phyloP scores from a whole-genome alignment of 129 eudicot genomes.

The Ambrosia artemisiifolia region DNA sequence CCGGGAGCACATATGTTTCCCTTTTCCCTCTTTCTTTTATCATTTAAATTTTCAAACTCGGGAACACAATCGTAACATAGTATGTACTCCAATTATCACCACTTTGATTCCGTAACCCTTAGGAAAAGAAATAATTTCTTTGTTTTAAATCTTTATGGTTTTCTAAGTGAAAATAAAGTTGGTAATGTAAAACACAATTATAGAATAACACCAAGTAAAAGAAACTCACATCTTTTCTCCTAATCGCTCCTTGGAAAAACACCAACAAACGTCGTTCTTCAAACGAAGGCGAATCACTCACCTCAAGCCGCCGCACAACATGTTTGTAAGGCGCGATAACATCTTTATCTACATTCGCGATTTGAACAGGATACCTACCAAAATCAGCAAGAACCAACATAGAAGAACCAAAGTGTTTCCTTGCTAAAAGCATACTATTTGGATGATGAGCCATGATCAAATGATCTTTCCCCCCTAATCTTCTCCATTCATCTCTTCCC shows the following conservation, averaged over 20 bases:
- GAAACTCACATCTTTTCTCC: constrained; percentile 79
- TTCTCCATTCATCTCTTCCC: constrained; percentile 61
- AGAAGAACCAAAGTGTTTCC: constrained; percentile 60
- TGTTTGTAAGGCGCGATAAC: constrained; percentile 92
- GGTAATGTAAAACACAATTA: neutral
- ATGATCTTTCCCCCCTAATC: constrained; percentile 65
- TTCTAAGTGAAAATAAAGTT: neutral
- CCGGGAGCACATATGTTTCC: too few species aligned
- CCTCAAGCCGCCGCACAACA: constrained; percentile 50
- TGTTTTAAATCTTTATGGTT: neutral
- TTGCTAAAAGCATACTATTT: constrained; percentile 68
- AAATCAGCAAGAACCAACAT: constrained; percentile 91
- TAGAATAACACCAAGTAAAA: neutral
- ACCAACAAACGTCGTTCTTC: constrained; percentile 54
- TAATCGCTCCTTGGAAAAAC: constrained; percentile 86
- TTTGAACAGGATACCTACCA: constrained; percentile 58
- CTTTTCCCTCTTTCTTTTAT: too few species aligned
- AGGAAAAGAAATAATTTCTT: too few species aligned
- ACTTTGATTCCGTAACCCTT: too few species aligned
- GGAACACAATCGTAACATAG: too few species aligned
- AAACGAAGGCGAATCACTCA: constrained; percentile 49
- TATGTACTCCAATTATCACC: too few species aligned
- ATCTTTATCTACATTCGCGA: constrained; percentile 79
- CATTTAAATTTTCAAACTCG: too few species aligned
- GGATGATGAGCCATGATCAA: constrained; percentile 85